A percentile compares a stretch with the other conserved stretches of the same genome.
These are phyloP conservation scores for Thelephora ganbajun DNA, from an alignment of 768 basidiomycete species.

Conservation along the genomic window DNA sequence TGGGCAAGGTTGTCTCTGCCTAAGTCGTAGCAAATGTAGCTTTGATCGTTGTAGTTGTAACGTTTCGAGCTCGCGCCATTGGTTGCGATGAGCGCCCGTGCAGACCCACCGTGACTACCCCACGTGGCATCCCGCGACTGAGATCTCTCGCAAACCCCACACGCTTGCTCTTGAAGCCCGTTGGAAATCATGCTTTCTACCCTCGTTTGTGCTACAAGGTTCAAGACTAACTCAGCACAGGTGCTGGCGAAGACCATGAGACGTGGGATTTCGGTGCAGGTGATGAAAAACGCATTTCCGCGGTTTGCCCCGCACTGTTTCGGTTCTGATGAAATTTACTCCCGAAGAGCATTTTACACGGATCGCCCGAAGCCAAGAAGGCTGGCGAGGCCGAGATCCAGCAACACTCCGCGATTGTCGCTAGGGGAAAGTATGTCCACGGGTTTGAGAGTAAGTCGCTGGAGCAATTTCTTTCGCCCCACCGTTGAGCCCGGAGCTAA, in stretches of 20 bases:
- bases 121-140: too few species aligned
- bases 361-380: slow-evolving; percentile 80
- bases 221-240: neutral
- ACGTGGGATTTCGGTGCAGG: neutral
- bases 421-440: slow-evolving; percentile 88
- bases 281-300: neutral
- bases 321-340: neutral
- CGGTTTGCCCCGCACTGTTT: neutral
- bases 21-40: slow-evolving; percentile 2
- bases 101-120: too few species aligned
- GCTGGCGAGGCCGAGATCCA: slow-evolving; percentile 63
- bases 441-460: slow-evolving; percentile 63
- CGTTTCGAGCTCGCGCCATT: too few species aligned
- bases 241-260: neutral
- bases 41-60: too few species aligned
- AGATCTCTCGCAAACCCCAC: neutral
- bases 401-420: slow-evolving; percentile 82
- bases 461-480: neutral
- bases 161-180: neutral
- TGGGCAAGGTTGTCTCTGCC: slow-evolving; percentile 20
- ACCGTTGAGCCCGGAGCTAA: neutral
- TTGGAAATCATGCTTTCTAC: neutral
- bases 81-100: too few species aligned
- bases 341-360: slow-evolving; percentile 50
- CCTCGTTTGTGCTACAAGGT: neutral